Percentiles rank a stretch among this genome's conserved stretches.
Conservation (phyloP, 2,329 filamentous ascomycete genomes). For the Chalara sp. region DNA sequence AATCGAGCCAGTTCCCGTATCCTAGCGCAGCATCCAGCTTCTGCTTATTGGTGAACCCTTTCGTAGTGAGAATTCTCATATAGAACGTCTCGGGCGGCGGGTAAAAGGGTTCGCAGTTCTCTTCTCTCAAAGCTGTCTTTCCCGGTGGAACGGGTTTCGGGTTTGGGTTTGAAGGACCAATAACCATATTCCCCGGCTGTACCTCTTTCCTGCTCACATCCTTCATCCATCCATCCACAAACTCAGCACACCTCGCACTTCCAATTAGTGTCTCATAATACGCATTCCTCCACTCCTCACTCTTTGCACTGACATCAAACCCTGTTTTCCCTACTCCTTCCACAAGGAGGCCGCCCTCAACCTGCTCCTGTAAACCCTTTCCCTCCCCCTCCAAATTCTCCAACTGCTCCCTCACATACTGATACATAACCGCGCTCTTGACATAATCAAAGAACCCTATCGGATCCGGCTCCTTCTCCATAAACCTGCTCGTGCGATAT, state of each 20-base stretch:
- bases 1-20: slow-evolving; percentile 81
- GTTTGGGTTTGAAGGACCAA: slow-evolving; percentile 76
- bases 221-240: slow-evolving; percentile 71
- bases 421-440: slow-evolving; percentile 52
- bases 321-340: slow-evolving; percentile 44
- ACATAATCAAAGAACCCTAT: slow-evolving; percentile 51
- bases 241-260: slow-evolving; percentile 68
- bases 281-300: slow-evolving; percentile 76
- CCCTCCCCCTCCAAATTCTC: slow-evolving; percentile 67
- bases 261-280: slow-evolving; percentile 81
- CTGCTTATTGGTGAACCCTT: slow-evolving; percentile 73
- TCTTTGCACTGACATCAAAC: slow-evolving; percentile 44
- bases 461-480: slow-evolving; percentile 13
- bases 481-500: slow-evolving; percentile 40
- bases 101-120: slow-evolving; percentile 67
- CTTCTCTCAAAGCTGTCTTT: slow-evolving; percentile 59
- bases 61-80: slow-evolving; percentile 71
- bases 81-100: slow-evolving; percentile 71
- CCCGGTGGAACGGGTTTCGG: slow-evolving; percentile 66
- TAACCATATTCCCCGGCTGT: slow-evolving; percentile 66
- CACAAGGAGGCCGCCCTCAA: slow-evolving; percentile 45
- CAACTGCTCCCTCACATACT: slow-evolving; percentile 55
- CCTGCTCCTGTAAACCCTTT: slow-evolving; percentile 46
- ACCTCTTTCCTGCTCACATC: slow-evolving; percentile 60
- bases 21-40: slow-evolving; percentile 74